Evolutionary conservation across 768 basidiomycete species (phyloP).

Genomic region (Cubamyces lactineus): DNA sequence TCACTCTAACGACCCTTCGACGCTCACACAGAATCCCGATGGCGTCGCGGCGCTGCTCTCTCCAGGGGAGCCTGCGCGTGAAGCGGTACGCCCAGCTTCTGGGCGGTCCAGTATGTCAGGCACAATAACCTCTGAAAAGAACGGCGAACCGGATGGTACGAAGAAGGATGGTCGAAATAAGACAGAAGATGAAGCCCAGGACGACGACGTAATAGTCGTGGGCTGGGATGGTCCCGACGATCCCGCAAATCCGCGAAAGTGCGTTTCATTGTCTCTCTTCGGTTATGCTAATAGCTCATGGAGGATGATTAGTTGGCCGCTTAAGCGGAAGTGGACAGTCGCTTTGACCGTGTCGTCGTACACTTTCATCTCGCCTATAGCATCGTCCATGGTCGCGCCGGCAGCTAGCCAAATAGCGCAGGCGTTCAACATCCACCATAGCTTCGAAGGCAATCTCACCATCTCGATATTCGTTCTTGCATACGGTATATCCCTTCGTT

Average conservation of each 20-base stretch:
- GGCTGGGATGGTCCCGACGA: slow-evolving; percentile 43
- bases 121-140: not conserved
- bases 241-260: slow-evolving; percentile 41
- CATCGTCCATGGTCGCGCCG: slow-evolving; percentile 77
- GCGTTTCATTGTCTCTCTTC: slow-evolving; percentile 12
- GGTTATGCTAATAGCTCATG: not conserved
- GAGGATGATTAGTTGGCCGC: slow-evolving; percentile 52
- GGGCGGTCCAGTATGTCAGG: not conserved
- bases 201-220: slow-evolving; percentile 31
- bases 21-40: not conserved
- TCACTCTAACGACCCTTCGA: not conserved
- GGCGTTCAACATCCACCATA: slow-evolving; percentile 57
- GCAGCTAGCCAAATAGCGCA: slow-evolving; percentile 54
- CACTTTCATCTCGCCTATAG: slow-evolving; percentile 46
- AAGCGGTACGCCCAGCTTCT: not conserved
- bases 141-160: not conserved
- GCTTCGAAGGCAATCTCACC: slow-evolving; percentile 54
- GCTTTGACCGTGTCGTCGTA: slow-evolving; percentile 30
- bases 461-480: slow-evolving; percentile 64
- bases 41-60: not conserved
- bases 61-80: not conserved
- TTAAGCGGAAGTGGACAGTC: slow-evolving; percentile 58
- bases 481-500: slow-evolving; percentile 47
- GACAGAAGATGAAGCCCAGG: not conserved
- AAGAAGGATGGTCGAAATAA: not conserved